Conservation (phyloP, 805 yeast genomes). For the Starmera dryadoides region DNA sequence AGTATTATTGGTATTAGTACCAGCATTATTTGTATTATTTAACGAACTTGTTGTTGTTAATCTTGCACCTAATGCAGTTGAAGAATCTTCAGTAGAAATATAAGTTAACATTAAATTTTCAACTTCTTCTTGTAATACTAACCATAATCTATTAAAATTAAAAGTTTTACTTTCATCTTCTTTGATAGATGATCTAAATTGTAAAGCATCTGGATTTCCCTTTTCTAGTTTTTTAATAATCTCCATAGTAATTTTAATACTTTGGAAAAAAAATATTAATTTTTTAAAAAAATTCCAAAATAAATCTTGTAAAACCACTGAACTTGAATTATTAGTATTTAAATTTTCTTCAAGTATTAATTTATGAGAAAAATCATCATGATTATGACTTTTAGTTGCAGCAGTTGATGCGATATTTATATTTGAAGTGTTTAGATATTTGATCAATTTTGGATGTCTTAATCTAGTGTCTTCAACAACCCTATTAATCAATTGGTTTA, state of each 20-base stretch:
- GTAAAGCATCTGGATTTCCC: background rate
- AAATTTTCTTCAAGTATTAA: slow-evolving; percentile 17
- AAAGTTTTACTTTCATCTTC: background rate
- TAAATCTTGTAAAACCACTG: slow-evolving; percentile 57
- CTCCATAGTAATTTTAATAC: slow-evolving; percentile 59
- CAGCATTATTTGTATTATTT: slow-evolving; percentile 24
- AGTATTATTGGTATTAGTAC: too few species aligned
- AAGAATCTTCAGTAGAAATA: slow-evolving; percentile 10
- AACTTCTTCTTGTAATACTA: slow-evolving; percentile 9
- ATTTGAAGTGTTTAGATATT: slow-evolving; percentile 16
- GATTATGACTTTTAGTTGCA: slow-evolving; percentile 12
- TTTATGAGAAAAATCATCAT: slow-evolving; percentile 18
- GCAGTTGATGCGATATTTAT: slow-evolving; percentile 3
- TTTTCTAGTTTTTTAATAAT: slow-evolving; percentile 32
- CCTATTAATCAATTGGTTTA: slow-evolving; percentile 53
- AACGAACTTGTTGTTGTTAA: slow-evolving; percentile 18
- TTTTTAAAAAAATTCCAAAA: slow-evolving; percentile 65
- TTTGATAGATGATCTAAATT: background rate
- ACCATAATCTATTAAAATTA: slow-evolving; percentile 11
- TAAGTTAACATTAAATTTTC: slow-evolving; percentile 15
- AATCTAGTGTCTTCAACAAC: slow-evolving; percentile 58
- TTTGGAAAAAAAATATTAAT: slow-evolving; percentile 56
- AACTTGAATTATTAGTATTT: slow-evolving; percentile 38
- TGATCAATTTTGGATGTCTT: slow-evolving; percentile 40
- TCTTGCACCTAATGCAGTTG: slow-evolving; percentile 1